Conservation (phyloP, 2,329 filamentous ascomycete genomes). For the Coniella vitis region DNA sequence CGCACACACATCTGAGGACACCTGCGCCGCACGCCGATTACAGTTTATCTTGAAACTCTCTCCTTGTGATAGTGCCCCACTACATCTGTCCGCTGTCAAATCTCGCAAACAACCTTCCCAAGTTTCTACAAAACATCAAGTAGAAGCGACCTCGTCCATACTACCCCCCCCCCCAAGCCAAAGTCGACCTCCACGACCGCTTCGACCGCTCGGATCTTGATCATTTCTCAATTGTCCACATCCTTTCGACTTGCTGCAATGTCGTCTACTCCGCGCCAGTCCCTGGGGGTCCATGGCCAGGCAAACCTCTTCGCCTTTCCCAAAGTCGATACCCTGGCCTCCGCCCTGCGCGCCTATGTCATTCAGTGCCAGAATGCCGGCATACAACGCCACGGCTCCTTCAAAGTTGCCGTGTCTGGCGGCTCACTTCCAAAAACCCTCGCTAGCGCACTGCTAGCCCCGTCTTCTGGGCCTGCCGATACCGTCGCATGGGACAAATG, state of each 20-base stretch:
- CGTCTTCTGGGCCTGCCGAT: slow-evolving; percentile 46
- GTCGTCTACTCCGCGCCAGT: slow-evolving; percentile 1
- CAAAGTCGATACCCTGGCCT: slow-evolving; percentile 61
- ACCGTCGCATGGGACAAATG: slow-evolving; percentile 74
- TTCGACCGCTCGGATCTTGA: neutral
- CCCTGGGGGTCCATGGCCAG: slow-evolving; percentile 44
- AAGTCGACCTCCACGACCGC: neutral
- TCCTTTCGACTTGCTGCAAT: neutral
- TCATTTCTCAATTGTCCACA: no score
- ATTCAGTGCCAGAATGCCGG: slow-evolving; percentile 75
- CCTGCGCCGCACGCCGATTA: neutral
- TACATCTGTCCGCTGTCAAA: slow-evolving; percentile 5
- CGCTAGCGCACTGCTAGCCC: slow-evolving; percentile 70
- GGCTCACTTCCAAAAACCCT: slow-evolving; percentile 87
- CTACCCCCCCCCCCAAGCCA: neutral
- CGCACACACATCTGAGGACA: neutral
- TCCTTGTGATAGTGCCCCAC: neutral
- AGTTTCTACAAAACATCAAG: neutral
- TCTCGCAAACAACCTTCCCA: slow-evolving; percentile 4
- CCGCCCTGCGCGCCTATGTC: slow-evolving; percentile 73
- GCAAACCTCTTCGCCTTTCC: slow-evolving; percentile 77
- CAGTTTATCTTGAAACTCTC: neutral
- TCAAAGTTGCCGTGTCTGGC: slow-evolving; percentile 90
- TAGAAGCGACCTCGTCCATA: neutral
- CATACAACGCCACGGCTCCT: slow-evolving; percentile 70